Percentiles rank a stretch among this genome's conserved stretches.
Conservation (phyloP, 164 flowering plant genomes). For the Protea cynaroides region DNA sequence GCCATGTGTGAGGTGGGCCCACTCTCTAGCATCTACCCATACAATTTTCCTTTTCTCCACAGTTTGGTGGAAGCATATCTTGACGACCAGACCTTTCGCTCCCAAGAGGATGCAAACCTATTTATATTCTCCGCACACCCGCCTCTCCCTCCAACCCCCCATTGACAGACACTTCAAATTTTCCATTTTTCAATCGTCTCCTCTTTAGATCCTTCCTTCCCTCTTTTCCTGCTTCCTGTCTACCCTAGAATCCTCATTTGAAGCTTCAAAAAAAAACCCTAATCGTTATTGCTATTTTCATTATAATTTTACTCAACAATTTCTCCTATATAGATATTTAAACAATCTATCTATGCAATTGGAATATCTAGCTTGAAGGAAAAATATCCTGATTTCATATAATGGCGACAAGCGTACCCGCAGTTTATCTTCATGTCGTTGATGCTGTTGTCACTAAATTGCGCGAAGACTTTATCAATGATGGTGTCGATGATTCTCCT, state of each 20-base stretch:
- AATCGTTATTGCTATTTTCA: background rate
- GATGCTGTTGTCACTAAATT: slow-evolving; percentile 1
- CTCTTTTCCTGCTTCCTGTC: background rate
- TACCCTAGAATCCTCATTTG: background rate
- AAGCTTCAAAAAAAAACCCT: background rate
- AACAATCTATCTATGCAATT: background rate
- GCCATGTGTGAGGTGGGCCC: too few relatives aligned
- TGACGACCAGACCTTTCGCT: too few relatives aligned
- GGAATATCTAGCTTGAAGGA: background rate
- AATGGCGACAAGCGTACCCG: background rate
- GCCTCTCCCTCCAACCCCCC: too few relatives aligned
- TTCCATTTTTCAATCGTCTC: background rate
- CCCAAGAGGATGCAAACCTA: background rate
- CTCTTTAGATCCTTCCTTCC: background rate
- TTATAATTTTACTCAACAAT: background rate
- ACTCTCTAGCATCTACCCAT: too few relatives aligned
- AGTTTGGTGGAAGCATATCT: too few relatives aligned
- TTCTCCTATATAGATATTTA: background rate
- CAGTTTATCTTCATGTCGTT: slow-evolving; percentile 5
- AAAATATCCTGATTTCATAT: background rate
- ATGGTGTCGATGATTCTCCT: background rate
- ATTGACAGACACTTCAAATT: background rate
- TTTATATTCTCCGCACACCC: slow-evolving; percentile 3
- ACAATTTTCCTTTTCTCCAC: too few relatives aligned
- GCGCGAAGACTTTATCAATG: background rate